Evolutionary conservation across 352 stramenopile genomes (phyloP), one percentile per base, ranked within the genome.

Genomic region (Pythium dissotocum): DNA sequence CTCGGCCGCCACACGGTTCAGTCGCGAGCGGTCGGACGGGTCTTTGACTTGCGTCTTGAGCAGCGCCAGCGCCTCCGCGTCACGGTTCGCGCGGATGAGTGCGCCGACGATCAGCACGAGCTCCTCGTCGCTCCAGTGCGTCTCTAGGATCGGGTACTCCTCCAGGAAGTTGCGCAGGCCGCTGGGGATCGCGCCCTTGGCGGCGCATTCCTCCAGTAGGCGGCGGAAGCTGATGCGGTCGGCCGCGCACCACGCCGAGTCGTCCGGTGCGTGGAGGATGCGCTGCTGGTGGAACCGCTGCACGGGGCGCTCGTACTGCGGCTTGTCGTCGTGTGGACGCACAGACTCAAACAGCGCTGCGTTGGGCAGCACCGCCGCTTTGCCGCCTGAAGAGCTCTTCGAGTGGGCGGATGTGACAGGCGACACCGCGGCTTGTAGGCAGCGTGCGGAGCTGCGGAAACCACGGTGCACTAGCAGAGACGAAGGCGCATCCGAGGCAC

Each of bases 71-170:
- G 83, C 84, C 33, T 75, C 61, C 40, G 83, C 71, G 53, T 70
- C 82, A 67, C 82, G 82, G 66, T 90, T 90, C 77, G 87, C 83
- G 63, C 88, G 88, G 61, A 92, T 89, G 18, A 94, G 76, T 51
- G 82, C 77, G 54, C 80, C 78, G 5, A 85, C 78, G 61, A 94
- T 87, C 70, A 90, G 79, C 58, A 94, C 86, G 54, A 92, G 80
- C 66, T 92, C 83, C 63, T 91, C 79, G 62, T 89, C 74, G 7
- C 65, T 83, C 83, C 86, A 94, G 13, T 75, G 65, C 55, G 67
- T 86, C 61, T 90, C 73, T 36, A 83, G 46, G 64, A 91, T 87
- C 49, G 79, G 82, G 57, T 79, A 90, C 58, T 91, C 79, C 61
- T 86, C 77, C 71, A 91, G 83, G 69, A 85, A 90, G 73, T 78